A percentile compares a stretch with the other conserved stretches of the same genome.
Conservation (phyloP, 164 flowering plant species). For the Chloranthus sessilifolius region DNA sequence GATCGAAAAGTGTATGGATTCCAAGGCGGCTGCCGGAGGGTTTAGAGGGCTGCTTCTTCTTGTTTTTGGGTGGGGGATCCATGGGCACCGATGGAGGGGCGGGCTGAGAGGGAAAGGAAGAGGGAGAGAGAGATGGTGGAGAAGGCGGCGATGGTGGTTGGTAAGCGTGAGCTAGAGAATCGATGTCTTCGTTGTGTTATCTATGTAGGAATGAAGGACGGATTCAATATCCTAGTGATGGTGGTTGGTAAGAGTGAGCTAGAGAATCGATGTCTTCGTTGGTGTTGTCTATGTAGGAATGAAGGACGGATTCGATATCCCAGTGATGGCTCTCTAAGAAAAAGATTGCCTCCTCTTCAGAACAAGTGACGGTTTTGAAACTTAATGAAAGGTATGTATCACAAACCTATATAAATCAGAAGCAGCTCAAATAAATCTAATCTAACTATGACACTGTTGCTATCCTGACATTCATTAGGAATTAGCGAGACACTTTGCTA, state of each 20-base stretch:
- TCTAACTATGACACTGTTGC: too few species aligned
- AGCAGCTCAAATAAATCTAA: too few species aligned
- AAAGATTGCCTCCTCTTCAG: slow-evolving; percentile 21
- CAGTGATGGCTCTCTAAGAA: slow-evolving; percentile 20
- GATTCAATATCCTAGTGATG: slow-evolving; percentile 18
- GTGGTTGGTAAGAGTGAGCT: background rate
- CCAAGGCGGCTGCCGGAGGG: slow-evolving; percentile 3
- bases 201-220: slow-evolving; percentile 18
- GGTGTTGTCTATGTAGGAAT: slow-evolving; percentile 17
- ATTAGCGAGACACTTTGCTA: too few species aligned
- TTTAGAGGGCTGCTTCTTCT: too few species aligned
- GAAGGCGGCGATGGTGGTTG: background rate
- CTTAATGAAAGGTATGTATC: too few species aligned
- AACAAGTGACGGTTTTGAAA: too few species aligned
- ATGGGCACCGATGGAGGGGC: background rate
- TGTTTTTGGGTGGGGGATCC: slow-evolving; percentile 2
- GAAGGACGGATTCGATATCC: slow-evolving; percentile 19
- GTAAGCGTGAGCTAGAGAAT: too few species aligned
- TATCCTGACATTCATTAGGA: too few species aligned
- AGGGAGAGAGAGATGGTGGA: background rate
- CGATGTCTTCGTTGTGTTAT: slow-evolving; percentile 9
- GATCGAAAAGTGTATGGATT: slow-evolving; percentile 6
- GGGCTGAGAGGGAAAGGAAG: background rate
- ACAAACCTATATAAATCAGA: too few species aligned
- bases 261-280: too few species aligned